Evolutionary conservation across 768 basidiomycete species (phyloP).

Genomic region (Phlebiopsis gigantea): DNA sequence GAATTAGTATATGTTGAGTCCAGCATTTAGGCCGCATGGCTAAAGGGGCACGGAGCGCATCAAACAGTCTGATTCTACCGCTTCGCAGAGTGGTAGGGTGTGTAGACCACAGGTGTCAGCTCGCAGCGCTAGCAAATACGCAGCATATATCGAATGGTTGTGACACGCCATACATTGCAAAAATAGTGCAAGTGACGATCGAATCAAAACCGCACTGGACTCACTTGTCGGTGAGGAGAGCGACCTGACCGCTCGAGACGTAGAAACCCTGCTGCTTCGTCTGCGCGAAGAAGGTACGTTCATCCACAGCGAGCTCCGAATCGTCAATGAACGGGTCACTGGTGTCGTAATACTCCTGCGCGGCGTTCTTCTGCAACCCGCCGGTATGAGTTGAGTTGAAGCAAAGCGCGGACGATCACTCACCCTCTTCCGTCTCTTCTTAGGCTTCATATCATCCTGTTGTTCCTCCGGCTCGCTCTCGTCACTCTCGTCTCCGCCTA

Average conservation of each 20-base stretch:
- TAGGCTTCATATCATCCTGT: conserved; percentile 30
- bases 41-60: no score
- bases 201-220: no score
- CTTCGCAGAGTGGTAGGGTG: no score
- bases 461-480: conserved; percentile 40
- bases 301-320: conserved; percentile 85
- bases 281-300: conserved; percentile 85
- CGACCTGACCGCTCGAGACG: conserved; percentile 84
- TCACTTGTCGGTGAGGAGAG: conserved; percentile 76
- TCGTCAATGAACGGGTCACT: conserved; percentile 97
- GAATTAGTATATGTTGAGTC: no score
- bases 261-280: conserved; percentile 94
- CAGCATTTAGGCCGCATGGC: no score
- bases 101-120: no score
- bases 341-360: conserved; percentile 83
- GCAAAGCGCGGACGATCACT: conserved; percentile 14
- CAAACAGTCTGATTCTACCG: no score
- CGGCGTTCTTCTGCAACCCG: conserved; percentile 42
- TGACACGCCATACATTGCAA: neutral
- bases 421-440: conserved; percentile 30
- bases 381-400: neutral
- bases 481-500: conserved; percentile 53
- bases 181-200: neutral
- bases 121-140: neutral
- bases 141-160: neutral